Base-by-base conservation (phyloP, 2,329 filamentous ascomycete species). In the Pleurostoma richardsiae region DNA sequence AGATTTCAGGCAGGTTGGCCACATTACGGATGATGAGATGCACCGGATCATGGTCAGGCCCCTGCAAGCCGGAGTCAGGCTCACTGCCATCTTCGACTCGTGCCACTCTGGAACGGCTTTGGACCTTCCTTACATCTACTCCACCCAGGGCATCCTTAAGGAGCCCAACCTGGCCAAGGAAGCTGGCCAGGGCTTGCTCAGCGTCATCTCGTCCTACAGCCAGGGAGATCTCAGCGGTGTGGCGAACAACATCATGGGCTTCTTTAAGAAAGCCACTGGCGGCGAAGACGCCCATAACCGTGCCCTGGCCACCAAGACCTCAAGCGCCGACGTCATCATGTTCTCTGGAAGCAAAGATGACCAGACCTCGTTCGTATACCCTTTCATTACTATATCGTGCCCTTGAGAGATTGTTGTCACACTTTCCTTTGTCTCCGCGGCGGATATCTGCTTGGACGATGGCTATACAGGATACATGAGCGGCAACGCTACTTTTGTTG, bases 331-430 rank as follows among this genome's bases (percentile, higher is more conserved):
- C 66, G 92, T 99, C 40, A 80, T 97, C 63, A 96, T 97, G 90
- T 94, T 91, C 82, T 95, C 90, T 46, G 94, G 94, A 47, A 95
- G 89, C 73, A 97, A 97, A 68, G 94, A 97, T 62, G 83, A 88
- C 56, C 94, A 99, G 71, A 99, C 92, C 59, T 91, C 87, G 84
- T 90, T 74, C 71, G 86, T 83, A 59, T 54, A 63, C 62, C 55
- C 49, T 51, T 61, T 55, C 49, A 52, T 54, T 51, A 54, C 46
- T 10, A 41, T 52, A 43, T 42, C 49, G 2, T 56, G 47, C 40
- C 48, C 50, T 26, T 52, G 43, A 49, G 45, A 10, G 43, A 19
- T 30, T 46, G 27, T 49, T 48, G 41, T 51, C 39, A 47, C 52
- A 51, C 43, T 49, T 42, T 43, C 51, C 45, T 39, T 48, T 53